A percentile compares a stretch with the other conserved stretches of the same genome.
phyloP scores from a whole-genome alignment of 1,139 yeast genomes.

The Debaryomyces coudertii region DNA sequence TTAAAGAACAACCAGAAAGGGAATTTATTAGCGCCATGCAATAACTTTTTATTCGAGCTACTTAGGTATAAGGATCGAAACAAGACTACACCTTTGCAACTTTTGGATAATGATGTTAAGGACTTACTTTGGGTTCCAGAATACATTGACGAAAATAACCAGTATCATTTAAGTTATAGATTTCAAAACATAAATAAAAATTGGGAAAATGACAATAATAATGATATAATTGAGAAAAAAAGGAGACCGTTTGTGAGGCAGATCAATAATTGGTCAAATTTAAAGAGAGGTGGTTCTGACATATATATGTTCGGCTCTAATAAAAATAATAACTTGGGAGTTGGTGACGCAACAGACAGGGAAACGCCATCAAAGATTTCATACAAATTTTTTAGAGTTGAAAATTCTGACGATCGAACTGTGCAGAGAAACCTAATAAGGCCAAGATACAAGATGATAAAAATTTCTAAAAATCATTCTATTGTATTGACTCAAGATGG shows the following conservation, averaged over 20 bases:
- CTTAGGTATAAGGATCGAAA: constrained; percentile 67
- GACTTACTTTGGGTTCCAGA: constrained; percentile 49
- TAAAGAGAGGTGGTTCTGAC: constrained; percentile 59
- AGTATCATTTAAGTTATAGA: constrained; percentile 28
- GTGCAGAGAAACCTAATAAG: constrained; percentile 24
- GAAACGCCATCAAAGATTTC: constrained; percentile 34
- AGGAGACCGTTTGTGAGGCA: neutral
- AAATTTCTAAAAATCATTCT: constrained; percentile 69
- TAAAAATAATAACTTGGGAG: constrained; percentile 65
- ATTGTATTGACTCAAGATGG: constrained; percentile 60
- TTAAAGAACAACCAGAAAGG: constrained; percentile 23
- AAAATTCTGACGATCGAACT: constrained; percentile 9
- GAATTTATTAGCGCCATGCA: constrained; percentile 18
- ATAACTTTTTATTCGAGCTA: constrained; percentile 36
- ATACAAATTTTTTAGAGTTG: constrained; percentile 24
- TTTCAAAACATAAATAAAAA: constrained; percentile 18
- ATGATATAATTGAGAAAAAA: neutral
- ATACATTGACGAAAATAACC: constrained; percentile 39
- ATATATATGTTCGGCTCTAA: constrained; percentile 69
- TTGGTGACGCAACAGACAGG: constrained; percentile 69
- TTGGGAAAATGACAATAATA: neutral
- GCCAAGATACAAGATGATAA: constrained; percentile 49
- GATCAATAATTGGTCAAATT: constrained; percentile 34
- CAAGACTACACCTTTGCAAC: constrained; percentile 65
- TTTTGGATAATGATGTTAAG: constrained; percentile 49